Evolutionary conservation across 2,329 filamentous ascomycete genomes (phyloP).

Genomic region (Sporothrix pseudoabietina): DNA sequence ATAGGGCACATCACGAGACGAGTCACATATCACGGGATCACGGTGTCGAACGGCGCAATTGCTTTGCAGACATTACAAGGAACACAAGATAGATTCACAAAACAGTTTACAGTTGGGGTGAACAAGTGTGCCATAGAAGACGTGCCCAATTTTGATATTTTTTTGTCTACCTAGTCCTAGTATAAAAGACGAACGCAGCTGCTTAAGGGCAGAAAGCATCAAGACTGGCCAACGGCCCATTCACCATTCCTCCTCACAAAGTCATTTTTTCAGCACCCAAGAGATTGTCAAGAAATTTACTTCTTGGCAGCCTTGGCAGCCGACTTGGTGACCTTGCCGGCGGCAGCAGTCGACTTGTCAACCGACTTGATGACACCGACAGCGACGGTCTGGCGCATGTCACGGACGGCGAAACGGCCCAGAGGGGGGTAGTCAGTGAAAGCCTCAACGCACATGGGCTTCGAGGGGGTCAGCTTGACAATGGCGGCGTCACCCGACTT

Average conservation of each 20-base stretch:
- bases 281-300: constrained; percentile 51
- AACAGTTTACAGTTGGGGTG: too few relatives aligned
- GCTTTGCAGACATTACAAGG: too few relatives aligned
- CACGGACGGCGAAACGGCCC: constrained; percentile 99
- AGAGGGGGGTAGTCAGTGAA: constrained; percentile 99
- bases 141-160: constrained; percentile 29
- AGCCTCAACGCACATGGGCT: constrained; percentile 99
- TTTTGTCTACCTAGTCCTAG: constrained; percentile 29
- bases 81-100: too few relatives aligned
- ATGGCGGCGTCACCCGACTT: constrained; percentile 99
- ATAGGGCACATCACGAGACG: not conserved
- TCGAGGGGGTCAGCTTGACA: constrained; percentile 99
- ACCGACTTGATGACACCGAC: constrained; percentile 95
- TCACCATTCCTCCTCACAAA: constrained; percentile 21
- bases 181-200: constrained; percentile 21
- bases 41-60: too few relatives aligned
- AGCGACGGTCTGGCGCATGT: constrained; percentile 89
- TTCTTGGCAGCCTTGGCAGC: constrained; percentile 76
- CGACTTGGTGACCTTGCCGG: constrained; percentile 71
- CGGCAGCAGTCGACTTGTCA: constrained; percentile 60
- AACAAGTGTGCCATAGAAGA: not conserved
- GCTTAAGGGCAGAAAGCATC: constrained; percentile 25
- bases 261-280: not conserved
- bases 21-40: too few relatives aligned
- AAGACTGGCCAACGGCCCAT: constrained; percentile 27